Conservation (phyloP, 2,329 filamentous ascomycete species). For the Neurospora crassa region DNA sequence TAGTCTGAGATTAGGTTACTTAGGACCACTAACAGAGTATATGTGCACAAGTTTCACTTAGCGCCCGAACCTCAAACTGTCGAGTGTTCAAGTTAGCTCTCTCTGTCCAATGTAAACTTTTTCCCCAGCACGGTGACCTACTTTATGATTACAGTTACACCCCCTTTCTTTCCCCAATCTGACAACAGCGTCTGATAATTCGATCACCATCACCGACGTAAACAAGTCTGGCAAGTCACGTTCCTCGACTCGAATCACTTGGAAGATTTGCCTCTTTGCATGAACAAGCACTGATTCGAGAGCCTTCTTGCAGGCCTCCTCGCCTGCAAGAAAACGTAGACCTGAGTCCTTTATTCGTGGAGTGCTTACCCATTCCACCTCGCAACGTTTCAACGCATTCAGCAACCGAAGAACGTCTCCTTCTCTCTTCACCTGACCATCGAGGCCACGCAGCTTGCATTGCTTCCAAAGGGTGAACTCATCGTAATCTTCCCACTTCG, state of each 20-base stretch:
- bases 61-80: no score
- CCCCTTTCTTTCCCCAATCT: not conserved
- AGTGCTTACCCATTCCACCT: not conserved
- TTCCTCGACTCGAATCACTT: not conserved
- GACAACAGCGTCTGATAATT: not conserved
- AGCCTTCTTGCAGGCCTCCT: not conserved
- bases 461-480: not conserved
- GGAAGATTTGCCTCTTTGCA: not conserved
- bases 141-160: not conserved
- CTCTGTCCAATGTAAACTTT: not conserved
- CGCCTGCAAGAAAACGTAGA: accelerated
- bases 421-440: not conserved
- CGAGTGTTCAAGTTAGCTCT: not conserved
- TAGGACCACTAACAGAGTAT: not conserved
- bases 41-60: not conserved
- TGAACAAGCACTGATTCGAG: not conserved
- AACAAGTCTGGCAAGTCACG: accelerated
- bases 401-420: not conserved
- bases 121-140: not conserved
- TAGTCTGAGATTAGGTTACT: not conserved
- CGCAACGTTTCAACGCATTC: not conserved
- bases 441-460: not conserved
- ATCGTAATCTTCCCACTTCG: not conserved
- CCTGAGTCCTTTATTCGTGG: not conserved
- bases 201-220: not conserved